A percentile compares a stretch with the other conserved stretches of the same genome.
These are phyloP conservation scores for Colletotrichum limetticola DNA, from an alignment of 2,329 filamentous ascomycete species.

Conservation along the genomic window DNA sequence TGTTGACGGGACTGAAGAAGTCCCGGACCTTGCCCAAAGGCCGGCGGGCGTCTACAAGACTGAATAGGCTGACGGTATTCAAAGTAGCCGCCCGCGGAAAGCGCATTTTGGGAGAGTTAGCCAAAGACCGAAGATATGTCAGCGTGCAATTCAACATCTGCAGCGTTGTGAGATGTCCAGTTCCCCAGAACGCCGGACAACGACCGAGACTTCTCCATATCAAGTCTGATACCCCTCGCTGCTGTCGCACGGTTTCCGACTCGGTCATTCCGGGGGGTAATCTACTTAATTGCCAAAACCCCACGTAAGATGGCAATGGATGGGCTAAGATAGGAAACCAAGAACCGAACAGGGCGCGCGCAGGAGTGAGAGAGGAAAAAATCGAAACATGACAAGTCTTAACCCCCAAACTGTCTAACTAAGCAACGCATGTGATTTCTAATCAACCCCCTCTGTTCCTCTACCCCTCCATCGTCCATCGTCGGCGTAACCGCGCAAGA, in stretches of 20 bases:
- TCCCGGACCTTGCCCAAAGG: neutral
- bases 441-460: slow-evolving; percentile 30
- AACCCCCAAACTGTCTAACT: neutral
- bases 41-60: neutral
- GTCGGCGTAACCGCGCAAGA: neutral
- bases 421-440: slow-evolving; percentile 34
- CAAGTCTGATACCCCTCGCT: neutral
- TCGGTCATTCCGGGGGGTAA: slow-evolving; percentile 12
- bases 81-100: neutral
- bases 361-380: neutral
- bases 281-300: neutral
- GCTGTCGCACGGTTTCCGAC: neutral
- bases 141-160: neutral
- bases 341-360: neutral
- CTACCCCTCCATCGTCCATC: slow-evolving; percentile 27
- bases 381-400: neutral
- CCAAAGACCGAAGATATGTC: neutral
- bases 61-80: neutral
- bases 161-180: neutral
- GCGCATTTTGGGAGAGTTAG: neutral
- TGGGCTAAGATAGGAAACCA: neutral
- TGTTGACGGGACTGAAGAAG: neutral
- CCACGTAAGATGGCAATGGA: neutral
- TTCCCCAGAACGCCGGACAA: slow-evolving; percentile 20
- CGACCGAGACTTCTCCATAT: slow-evolving; percentile 11